A percentile compares a stretch with the other conserved stretches of the same genome.
Conservation (phyloP, 202 grass and related monocot genomes). For the Schoenoplectus tabernaemontani region DNA sequence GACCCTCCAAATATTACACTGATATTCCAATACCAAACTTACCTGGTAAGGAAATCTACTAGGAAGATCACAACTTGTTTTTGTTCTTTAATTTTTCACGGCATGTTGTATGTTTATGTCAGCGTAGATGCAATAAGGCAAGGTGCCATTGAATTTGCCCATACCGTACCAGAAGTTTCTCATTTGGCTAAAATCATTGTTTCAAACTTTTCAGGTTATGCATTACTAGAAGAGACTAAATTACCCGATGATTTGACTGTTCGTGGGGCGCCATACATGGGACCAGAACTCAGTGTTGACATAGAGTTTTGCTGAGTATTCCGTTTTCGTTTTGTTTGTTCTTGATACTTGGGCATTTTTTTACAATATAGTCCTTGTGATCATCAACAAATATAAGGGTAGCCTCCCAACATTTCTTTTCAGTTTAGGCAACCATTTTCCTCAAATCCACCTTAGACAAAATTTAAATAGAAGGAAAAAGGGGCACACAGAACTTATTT, state of each 20-base stretch:
- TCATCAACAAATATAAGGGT: not conserved
- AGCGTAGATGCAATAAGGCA: not conserved
- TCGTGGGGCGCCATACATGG: slow-evolving; percentile 50
- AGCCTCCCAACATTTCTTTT: not conserved
- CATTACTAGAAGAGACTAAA: slow-evolving; percentile 43
- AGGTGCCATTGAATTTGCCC: too few species aligned
- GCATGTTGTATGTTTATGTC: not conserved
- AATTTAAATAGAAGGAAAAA: not conserved
- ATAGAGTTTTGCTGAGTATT: slow-evolving; percentile 26
- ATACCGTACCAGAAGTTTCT: too few species aligned
- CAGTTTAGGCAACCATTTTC: not conserved
- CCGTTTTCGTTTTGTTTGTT: not conserved
- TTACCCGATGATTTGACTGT: slow-evolving; percentile 52
- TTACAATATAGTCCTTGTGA: slow-evolving; percentile 14
- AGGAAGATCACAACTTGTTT: not conserved
- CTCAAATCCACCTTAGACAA: not conserved
- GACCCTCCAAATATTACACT: slow-evolving; percentile 58
- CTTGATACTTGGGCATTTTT: slow-evolving; percentile 9
- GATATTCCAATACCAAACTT: slow-evolving; percentile 42
- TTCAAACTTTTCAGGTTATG: slow-evolving; percentile 34
- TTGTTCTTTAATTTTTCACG: not conserved
- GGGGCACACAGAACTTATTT: too few species aligned
- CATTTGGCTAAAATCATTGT: not conserved
- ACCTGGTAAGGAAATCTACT: slow-evolving; percentile 26
- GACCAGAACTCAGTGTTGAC: slow-evolving; percentile 44